Conservation (phyloP, 495 filamentous ascomycete species). For the Bryoglossum gracile region DNA sequence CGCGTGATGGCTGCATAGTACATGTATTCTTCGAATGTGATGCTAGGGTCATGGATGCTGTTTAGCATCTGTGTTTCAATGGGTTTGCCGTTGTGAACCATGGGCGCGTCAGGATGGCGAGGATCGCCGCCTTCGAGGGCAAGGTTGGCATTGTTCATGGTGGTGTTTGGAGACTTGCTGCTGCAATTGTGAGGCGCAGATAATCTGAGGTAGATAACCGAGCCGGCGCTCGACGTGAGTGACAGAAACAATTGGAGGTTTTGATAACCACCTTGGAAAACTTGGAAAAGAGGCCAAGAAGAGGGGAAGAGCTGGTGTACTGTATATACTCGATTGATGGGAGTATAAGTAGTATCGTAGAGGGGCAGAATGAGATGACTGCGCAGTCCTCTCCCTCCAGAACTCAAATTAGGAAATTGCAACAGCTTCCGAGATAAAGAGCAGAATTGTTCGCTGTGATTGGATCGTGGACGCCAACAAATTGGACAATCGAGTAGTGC, state of each 20-base stretch:
- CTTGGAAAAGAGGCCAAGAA: too few relatives aligned
- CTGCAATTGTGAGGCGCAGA: too few relatives aligned
- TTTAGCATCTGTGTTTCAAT: slow-evolving; percentile 16
- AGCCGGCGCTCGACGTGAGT: neutral
- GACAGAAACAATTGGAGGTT: neutral
- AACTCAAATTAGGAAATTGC: neutral
- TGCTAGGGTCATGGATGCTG: slow-evolving; percentile 9
- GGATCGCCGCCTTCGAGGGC: slow-evolving; percentile 20
- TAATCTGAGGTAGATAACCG: neutral
- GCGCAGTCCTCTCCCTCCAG: too few relatives aligned
- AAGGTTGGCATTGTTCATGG: slow-evolving; percentile 13
- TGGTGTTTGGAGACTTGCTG: too few relatives aligned
- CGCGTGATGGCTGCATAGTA: slow-evolving; percentile 43
- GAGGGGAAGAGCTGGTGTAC: too few relatives aligned
- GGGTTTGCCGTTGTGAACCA: neutral
- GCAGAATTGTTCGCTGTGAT: neutral
- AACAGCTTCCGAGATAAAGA: neutral
- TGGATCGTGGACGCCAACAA: neutral
- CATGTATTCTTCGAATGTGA: slow-evolving; percentile 38
- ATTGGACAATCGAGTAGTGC: neutral
- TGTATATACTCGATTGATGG: too few relatives aligned
- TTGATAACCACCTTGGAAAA: too few relatives aligned
- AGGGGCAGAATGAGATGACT: too few relatives aligned
- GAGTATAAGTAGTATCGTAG: too few relatives aligned
- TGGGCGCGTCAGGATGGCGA: slow-evolving; percentile 11